Conservation (phyloP, 805 yeast species). For the Teunomyces tritomae region DNA sequence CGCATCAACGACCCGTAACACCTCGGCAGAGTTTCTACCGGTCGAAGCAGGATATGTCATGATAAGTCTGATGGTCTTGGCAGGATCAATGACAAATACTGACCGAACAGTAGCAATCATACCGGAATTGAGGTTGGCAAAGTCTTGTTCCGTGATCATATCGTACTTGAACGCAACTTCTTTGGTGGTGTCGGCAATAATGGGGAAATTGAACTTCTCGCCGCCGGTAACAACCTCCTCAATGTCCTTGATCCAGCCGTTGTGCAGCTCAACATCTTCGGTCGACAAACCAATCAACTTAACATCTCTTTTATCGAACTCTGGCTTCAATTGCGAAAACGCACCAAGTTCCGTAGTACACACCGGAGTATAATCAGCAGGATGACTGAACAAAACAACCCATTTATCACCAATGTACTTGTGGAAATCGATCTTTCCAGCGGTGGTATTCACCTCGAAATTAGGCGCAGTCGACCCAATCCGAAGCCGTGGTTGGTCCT, state of each 20-base stretch:
- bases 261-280: slow-evolving; percentile 59
- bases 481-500: slow-evolving; percentile 44
- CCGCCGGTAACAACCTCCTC: slow-evolving; percentile 60
- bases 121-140: slow-evolving; percentile 63
- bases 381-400: slow-evolving; percentile 71
- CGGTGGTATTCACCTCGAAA: slow-evolving; percentile 60
- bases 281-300: slow-evolving; percentile 69
- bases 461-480: slow-evolving; percentile 69
- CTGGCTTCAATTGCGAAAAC: slow-evolving; percentile 67
- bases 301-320: slow-evolving; percentile 61
- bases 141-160: slow-evolving; percentile 71
- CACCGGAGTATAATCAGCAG: slow-evolving; percentile 77
- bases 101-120: slow-evolving; percentile 68
- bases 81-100: slow-evolving; percentile 69
- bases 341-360: slow-evolving; percentile 81
- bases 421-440: slow-evolving; percentile 63
- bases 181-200: slow-evolving; percentile 63
- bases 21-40: slow-evolving; percentile 76
- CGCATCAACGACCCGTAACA: slow-evolving; percentile 67
- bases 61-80: slow-evolving; percentile 58
- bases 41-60: slow-evolving; percentile 72
- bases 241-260: slow-evolving; percentile 69
- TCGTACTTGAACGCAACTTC: slow-evolving; percentile 61
- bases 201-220: slow-evolving; percentile 57
- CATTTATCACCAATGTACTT: slow-evolving; percentile 60